Evolutionary conservation across 371 early-diverging fungal species (phyloP), one percentile per base, ranked within the genome.

Genomic region (Saksenaea oblongispora): DNA sequence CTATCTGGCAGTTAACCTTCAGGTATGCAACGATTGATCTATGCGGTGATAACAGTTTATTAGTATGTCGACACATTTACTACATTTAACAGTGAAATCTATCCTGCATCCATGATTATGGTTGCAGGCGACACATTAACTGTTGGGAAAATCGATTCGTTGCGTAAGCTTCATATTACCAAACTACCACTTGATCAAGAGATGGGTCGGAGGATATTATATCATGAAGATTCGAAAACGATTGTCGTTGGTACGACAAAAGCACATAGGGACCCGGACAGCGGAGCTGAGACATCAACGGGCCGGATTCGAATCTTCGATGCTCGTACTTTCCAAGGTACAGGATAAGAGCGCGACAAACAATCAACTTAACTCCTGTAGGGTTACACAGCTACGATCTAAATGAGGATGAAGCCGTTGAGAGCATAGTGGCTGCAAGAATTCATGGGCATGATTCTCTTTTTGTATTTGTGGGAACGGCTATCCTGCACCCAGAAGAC

Each of bases 91-190:
- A 79, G 85, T 11, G 55, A 65, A 0, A 55, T 72, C 0, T 78
- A 82, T 26, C 86, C 84, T 1, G 73, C 83, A 35, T 82, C 87
- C 0, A 64, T 93, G 31, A 87, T 89, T 1, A 70, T 95, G 42
- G 87, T 85, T 26, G 83, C 87, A 10, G 75, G 75, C 24, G 79
- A 76, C 22, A 72, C 81, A 0, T 71, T 96, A 14, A 70, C 81
- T 34, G 79, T 96, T 56, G 96, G 94, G 0, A 73, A 70, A 1
- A 87, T 94, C 1, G 94, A 97, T 58, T 79, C 84, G 4, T 83
- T 90, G 31, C 92, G 93, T 70, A 90, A 90, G 62, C 83, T 96
- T 15, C 97, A 97, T 66, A 82, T 94, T 56, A 84, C 85, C 9
- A 89, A 81, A 26, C 61, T 88, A n/a, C 82, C 86, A 2, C 70